Conservation (phyloP, 352 stramenopile genomes). For the Phytopythium mirpurense region DNA sequence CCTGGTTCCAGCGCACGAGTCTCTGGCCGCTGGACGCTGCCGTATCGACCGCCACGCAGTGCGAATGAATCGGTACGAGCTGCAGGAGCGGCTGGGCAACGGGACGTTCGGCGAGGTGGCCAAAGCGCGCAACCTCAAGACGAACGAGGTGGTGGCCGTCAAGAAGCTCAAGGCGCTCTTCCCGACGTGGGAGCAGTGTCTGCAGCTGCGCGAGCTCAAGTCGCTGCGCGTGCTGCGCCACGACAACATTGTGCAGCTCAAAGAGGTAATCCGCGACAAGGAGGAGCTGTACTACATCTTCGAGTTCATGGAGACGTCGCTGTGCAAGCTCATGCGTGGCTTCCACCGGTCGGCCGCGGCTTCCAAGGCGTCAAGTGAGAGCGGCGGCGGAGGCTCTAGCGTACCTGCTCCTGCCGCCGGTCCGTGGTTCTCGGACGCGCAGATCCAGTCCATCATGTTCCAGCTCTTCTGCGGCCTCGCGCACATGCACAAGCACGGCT, state of each 20-base stretch:
- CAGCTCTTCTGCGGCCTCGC: constrained; percentile 71
- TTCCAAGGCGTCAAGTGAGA: constrained; percentile 5
- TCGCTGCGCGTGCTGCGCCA: constrained; percentile 69
- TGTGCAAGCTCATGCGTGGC: constrained; percentile 67
- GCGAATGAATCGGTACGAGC: constrained; percentile 93
- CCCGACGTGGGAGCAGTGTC: constrained; percentile 76
- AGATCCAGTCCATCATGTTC: constrained; percentile 76
- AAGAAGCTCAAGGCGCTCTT: constrained; percentile 85
- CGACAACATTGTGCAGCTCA: constrained; percentile 82
- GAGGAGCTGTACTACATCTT: constrained; percentile 88
- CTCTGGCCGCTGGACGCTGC: no score
- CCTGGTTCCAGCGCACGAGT: no score
- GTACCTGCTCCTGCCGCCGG: constrained; percentile 5
- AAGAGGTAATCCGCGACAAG: constrained; percentile 83
- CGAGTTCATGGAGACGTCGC: constrained; percentile 82
- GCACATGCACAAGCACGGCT: constrained; percentile 82
- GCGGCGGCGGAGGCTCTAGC: no score
- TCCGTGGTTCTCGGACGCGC: constrained; percentile 45
- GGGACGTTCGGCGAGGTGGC: constrained; percentile 92
- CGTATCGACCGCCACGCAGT: no score
- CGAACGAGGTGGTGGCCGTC: constrained; percentile 85
- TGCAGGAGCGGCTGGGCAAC: constrained; percentile 90
- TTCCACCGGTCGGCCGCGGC: constrained; percentile 15
- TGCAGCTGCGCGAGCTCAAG: constrained; percentile 78
- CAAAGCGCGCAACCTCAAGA: constrained; percentile 88